phyloP scores from a whole-genome alignment of 2,329 filamentous ascomycete genomes.

The Podosphaera fusca region DNA sequence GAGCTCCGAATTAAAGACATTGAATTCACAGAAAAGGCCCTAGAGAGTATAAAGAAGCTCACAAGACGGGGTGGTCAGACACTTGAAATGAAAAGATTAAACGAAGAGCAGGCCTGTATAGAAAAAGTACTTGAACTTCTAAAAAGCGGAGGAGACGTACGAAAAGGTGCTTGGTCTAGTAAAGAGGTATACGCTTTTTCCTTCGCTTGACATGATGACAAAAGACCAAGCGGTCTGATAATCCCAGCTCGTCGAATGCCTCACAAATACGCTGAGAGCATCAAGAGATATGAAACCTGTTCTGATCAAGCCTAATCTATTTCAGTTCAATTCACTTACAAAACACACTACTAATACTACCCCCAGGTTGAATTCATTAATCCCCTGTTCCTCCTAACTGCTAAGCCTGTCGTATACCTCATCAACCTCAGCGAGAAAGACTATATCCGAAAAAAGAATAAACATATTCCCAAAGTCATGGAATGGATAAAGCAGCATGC shows the following conservation, averaged over 20 bases:
- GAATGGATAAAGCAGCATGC: conserved; percentile 92
- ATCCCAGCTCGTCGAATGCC: conserved; percentile 99
- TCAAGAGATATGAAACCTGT: conserved; percentile 51
- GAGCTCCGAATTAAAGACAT: conserved; percentile 96
- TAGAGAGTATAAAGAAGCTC: conserved; percentile 82
- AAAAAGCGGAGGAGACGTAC: conserved; percentile 76
- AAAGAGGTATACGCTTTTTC: conserved; percentile 55
- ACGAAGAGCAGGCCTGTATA: conserved; percentile 80
- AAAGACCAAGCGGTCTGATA: conserved; percentile 85
- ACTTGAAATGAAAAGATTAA: conserved; percentile 93
- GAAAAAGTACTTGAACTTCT: conserved; percentile 71
- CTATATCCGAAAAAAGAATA: conserved; percentile 98
- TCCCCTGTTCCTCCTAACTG: conserved; percentile 78
- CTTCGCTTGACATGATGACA: conserved; percentile 60
- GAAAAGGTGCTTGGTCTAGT: conserved; percentile 68
- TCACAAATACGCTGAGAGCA: conserved; percentile 55
- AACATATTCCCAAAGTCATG: conserved; percentile 79
- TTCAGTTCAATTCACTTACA: conserved; percentile 2
- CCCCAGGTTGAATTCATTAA: conserved; percentile 87
- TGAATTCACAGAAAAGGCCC: conserved; percentile 89
- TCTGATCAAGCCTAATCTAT: conserved; percentile 9
- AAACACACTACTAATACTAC: not conserved
- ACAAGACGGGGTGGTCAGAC: conserved; percentile 84
- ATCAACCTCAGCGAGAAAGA: conserved; percentile 95
- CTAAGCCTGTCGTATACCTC: conserved; percentile 91